A percentile compares a stretch with the other conserved stretches of the same genome.
Evolutionary conservation across 148 eudicot genomes (phyloP).

Genomic region (Beta vulgaris): DNA sequence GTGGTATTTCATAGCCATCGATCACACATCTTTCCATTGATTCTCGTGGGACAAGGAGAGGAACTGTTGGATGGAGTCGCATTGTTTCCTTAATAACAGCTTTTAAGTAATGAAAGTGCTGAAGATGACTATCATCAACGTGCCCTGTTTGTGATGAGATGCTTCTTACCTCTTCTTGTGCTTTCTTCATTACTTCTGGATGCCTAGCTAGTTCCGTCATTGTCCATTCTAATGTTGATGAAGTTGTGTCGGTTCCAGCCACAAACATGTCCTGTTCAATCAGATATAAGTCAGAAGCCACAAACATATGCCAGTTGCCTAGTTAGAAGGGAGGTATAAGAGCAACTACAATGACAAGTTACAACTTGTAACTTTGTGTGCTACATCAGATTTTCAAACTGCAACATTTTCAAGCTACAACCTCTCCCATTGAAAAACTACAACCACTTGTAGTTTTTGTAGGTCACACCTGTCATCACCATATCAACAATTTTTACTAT

Average conservation of each 20-base stretch:
- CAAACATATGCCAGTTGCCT: background rate
- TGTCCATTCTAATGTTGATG: constrained; percentile 11
- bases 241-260: constrained; percentile 13
- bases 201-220: constrained; percentile 10
- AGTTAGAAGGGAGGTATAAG: too few species aligned
- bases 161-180: background rate
- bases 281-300: background rate
- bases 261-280: constrained; percentile 10
- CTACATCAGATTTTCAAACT: too few species aligned
- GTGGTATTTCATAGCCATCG: constrained; percentile 6
- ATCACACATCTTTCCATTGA: constrained; percentile 6
- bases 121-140: background rate
- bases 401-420: too few species aligned
- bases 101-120: background rate
- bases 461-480: too few species aligned
- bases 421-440: too few species aligned
- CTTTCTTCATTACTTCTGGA: constrained; percentile 13
- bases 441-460: too few species aligned
- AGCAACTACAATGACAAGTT: too few species aligned
- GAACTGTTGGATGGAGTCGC: constrained; percentile 10
- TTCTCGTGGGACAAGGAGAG: constrained; percentile 6
- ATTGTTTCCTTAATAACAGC: constrained; percentile 12
- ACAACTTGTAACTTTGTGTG: too few species aligned
- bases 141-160: background rate
- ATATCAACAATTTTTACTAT: too few species aligned